Conservation (phyloP, 2,329 filamentous ascomycete genomes). For the Arthrobotrys sinensis region DNA sequence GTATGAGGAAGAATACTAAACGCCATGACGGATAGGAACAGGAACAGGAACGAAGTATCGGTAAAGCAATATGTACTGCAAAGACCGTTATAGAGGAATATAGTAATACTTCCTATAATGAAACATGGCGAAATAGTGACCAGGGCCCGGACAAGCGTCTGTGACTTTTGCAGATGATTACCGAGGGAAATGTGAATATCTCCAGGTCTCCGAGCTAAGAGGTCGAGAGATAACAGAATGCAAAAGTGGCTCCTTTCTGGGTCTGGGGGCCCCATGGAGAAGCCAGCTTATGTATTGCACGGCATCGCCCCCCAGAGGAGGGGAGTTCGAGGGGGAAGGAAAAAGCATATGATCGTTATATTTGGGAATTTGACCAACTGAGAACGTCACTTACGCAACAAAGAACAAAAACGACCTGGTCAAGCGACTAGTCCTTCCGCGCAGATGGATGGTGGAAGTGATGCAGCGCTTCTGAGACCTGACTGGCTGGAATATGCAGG, state of each 20-base stretch:
- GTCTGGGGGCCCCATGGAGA: slow-evolving; percentile 50
- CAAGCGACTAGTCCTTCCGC: slow-evolving; percentile 59
- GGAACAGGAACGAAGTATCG: slow-evolving; percentile 16
- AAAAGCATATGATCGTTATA: slow-evolving; percentile 55
- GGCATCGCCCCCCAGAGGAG: slow-evolving; percentile 32
- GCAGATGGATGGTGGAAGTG: slow-evolving; percentile 47
- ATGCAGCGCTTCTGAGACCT: slow-evolving; percentile 52
- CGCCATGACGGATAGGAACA: slow-evolving; percentile 28
- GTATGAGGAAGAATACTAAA: slow-evolving; percentile 24
- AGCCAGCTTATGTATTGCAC: slow-evolving; percentile 47
- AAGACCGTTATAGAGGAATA: slow-evolving; percentile 37
- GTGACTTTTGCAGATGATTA: slow-evolving; percentile 61
- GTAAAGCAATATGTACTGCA: slow-evolving; percentile 22
- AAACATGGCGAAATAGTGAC: slow-evolving; percentile 53
- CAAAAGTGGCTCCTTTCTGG: slow-evolving; percentile 24
- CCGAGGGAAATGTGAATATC: slow-evolving; percentile 55
- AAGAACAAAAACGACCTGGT: slow-evolving; percentile 50
- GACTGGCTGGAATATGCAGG: slow-evolving; percentile 19
- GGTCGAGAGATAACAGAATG: slow-evolving; percentile 40
- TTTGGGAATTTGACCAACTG: slow-evolving; percentile 35
- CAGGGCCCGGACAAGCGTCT: slow-evolving; percentile 36
- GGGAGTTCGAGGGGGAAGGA: slow-evolving; percentile 23
- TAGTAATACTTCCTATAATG: slow-evolving; percentile 59
- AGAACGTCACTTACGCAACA: slow-evolving; percentile 59
- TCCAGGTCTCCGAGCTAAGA: slow-evolving; percentile 59